Conservation (phyloP, 1,139 yeast species). For the Scheffersomyces segobiensis region DNA sequence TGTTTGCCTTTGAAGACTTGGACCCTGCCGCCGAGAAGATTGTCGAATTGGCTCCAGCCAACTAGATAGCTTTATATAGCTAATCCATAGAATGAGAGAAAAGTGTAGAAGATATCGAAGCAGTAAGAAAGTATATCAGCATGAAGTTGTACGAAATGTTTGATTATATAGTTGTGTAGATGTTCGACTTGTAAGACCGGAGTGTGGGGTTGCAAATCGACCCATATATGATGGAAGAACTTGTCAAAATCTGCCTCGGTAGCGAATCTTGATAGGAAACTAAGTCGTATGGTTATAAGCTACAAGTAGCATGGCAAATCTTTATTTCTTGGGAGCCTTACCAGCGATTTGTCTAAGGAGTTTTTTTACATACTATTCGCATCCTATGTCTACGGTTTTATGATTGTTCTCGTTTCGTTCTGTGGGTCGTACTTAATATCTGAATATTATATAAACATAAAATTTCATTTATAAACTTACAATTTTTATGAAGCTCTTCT, state of each 20-base stretch:
- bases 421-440: too few species aligned
- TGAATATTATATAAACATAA: too few species aligned
- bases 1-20: constrained; percentile 86
- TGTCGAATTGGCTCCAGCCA: constrained; percentile 62
- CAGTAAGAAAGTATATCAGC: not conserved
- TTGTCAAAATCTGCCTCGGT: not conserved
- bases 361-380: too few species aligned
- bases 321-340: too few species aligned
- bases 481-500: too few species aligned
- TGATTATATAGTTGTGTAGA: not conserved
- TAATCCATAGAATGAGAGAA: not conserved
- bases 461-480: too few species aligned
- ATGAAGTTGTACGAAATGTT: not conserved
- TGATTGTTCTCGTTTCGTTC: too few species aligned
- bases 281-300: not conserved
- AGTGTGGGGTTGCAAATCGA: not conserved
- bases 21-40: constrained; percentile 98
- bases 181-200: not conserved
- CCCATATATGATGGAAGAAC: not conserved
- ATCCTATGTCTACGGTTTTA: too few species aligned
- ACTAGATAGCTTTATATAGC: constrained; percentile 21
- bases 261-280: not conserved
- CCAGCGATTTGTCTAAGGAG: too few species aligned
- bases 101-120: not conserved
- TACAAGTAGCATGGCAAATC: not conserved